A percentile compares a stretch with the other conserved stretches of the same genome.
phyloP scores from a whole-genome alignment of 1,139 yeast species.

The Scheffersomyces parashehatae region DNA sequence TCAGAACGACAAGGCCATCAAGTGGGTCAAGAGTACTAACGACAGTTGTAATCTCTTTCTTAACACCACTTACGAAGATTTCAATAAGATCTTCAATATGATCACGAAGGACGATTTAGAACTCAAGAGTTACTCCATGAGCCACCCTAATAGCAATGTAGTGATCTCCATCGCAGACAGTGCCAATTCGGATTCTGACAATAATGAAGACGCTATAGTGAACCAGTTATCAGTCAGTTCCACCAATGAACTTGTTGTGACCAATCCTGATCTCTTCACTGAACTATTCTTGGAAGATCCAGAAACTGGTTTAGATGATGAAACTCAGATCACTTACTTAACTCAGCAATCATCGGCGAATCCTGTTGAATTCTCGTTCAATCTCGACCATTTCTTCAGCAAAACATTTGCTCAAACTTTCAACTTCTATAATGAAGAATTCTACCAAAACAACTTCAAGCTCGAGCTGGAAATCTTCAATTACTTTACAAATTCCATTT shows the following conservation, averaged over 20 bases:
- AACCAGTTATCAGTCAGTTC: neutral
- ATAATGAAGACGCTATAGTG: no score
- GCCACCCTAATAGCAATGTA: neutral
- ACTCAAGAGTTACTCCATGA: neutral
- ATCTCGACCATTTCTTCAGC: slow-evolving; percentile 5
- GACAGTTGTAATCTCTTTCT: slow-evolving; percentile 18
- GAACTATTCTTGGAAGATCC: neutral
- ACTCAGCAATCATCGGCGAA: neutral
- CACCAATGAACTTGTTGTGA: neutral
- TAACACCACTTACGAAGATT: slow-evolving; percentile 24
- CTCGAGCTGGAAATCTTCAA: slow-evolving; percentile 22
- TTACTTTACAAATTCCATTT: slow-evolving; percentile 31
- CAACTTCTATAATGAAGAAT: slow-evolving; percentile 6
- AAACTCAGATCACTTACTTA: neutral
- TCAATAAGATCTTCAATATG: slow-evolving; percentile 7
- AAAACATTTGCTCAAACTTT: slow-evolving; percentile 4
- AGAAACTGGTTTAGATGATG: neutral
- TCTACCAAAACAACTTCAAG: slow-evolving; percentile 6
- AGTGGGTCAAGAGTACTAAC: slow-evolving; percentile 9
- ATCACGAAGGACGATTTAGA: slow-evolving; percentile 4
- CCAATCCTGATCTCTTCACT: neutral
- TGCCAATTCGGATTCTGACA: neutral
- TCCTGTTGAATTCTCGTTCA: neutral
- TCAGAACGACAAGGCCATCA: slow-evolving; percentile 4
- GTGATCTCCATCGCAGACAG: neutral